Conservation (phyloP, 805 yeast genomes). For the Candida sonorensis region DNA sequence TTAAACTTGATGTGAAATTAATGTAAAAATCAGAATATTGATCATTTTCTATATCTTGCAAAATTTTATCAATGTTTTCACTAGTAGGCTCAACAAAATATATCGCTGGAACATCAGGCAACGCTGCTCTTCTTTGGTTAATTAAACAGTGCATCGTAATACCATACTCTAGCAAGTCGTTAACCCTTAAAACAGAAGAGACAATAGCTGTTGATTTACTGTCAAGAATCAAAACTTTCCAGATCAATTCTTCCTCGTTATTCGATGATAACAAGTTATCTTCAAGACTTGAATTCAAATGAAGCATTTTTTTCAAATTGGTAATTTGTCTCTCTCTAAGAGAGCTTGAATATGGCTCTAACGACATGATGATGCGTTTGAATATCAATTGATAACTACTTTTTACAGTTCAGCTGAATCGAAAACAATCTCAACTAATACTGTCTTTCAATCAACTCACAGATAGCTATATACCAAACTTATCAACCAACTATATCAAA, state of each 20-base stretch:
- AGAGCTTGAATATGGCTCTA: slow-evolving; percentile 13
- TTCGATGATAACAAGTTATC: slow-evolving; percentile 43
- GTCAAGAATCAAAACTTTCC: slow-evolving; percentile 91
- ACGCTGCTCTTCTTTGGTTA: slow-evolving; percentile 63
- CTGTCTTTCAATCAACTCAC: no score
- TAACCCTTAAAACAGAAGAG: slow-evolving; percentile 87
- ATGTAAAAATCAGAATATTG: slow-evolving; percentile 74
- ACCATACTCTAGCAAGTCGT: slow-evolving; percentile 84
- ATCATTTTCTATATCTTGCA: slow-evolving; percentile 66
- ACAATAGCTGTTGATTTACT: slow-evolving; percentile 73
- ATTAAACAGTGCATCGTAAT: slow-evolving; percentile 84
- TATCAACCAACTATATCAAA: no score
- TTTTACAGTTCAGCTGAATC: no score
- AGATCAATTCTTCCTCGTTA: slow-evolving; percentile 60
- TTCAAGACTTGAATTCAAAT: slow-evolving; percentile 71
- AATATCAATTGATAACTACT: no score
- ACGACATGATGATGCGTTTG: slow-evolving; percentile 10
- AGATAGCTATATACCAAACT: no score
- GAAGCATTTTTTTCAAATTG: slow-evolving; percentile 74
- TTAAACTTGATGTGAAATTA: slow-evolving; percentile 78
- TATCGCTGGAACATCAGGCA: slow-evolving; percentile 92
- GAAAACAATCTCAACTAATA: no score
- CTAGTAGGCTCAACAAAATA: slow-evolving; percentile 86
- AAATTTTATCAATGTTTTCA: slow-evolving; percentile 63
- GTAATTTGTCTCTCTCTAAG: slow-evolving; percentile 25